Evolutionary conservation across 768 basidiomycete species (phyloP).

Genomic region (Cystobasidium tubakii): DNA sequence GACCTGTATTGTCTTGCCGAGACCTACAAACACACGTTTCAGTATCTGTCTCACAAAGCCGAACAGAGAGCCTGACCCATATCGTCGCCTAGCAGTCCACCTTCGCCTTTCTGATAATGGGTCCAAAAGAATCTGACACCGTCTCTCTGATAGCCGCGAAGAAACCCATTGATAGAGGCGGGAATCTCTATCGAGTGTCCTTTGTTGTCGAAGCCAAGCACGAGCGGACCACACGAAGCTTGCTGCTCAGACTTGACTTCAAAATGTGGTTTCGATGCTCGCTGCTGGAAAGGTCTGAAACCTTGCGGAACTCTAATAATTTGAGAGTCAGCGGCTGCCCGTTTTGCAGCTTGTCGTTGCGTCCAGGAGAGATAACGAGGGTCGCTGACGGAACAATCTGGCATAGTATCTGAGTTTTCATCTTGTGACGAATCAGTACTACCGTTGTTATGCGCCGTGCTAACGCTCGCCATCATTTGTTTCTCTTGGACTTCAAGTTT

Average conservation of each 20-base stretch:
- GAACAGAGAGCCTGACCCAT: conserved; percentile 57
- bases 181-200: not conserved
- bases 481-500: not conserved
- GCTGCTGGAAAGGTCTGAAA: conserved; percentile 9
- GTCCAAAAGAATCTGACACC: conserved; percentile 76
- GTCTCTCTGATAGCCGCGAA: conserved; percentile 86
- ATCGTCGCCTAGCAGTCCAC: conserved; percentile 86
- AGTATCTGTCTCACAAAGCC: conserved; percentile 48
- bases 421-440: not conserved
- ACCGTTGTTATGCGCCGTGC: not conserved
- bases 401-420: not conserved
- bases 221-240: not conserved
- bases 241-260: conserved; percentile 22
- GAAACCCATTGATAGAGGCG: conserved; percentile 50
- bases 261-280: not conserved
- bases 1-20: conserved; percentile 91
- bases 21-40: conserved; percentile 12
- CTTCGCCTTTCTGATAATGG: conserved; percentile 62
- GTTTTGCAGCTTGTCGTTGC: not conserved
- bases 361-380: conserved; percentile 10
- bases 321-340: not conserved
- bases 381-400: conserved; percentile 13
- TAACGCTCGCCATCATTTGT: not conserved
- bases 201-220: not conserved
- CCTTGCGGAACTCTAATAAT: no score